phyloP scores from a whole-genome alignment of 1,139 yeast genomes.

The Sugiyamaella paludigena region DNA sequence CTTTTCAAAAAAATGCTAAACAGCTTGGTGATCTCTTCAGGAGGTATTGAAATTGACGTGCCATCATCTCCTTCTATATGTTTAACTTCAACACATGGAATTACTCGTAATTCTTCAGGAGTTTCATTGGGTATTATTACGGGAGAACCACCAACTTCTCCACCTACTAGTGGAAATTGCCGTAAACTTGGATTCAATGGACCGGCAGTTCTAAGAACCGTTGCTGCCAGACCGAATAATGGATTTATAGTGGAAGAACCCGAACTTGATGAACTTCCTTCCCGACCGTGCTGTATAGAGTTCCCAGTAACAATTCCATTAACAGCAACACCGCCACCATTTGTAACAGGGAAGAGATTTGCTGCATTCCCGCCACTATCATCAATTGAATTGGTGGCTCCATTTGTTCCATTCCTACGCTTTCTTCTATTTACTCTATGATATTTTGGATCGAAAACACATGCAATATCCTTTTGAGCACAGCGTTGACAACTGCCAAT shows the following conservation, averaged over 20 bases:
- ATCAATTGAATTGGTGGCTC: no score
- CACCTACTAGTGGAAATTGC: background rate
- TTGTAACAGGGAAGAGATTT: no score
- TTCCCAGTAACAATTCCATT: no score
- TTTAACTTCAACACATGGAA: constrained; percentile 3
- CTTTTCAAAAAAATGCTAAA: constrained; percentile 10
- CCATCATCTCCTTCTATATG: background rate
- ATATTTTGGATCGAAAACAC: constrained; percentile 16
- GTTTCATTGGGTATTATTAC: background rate
- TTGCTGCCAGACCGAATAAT: no score
- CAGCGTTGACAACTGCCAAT: constrained; percentile 15
- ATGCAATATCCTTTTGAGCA: constrained; percentile 6
- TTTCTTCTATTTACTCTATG: constrained; percentile 7
- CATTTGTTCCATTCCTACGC: no score
- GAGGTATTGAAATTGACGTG: background rate
- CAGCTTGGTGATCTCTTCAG: constrained; percentile 10
- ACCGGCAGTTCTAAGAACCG: no score
- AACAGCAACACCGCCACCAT: no score
- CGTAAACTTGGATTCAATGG: background rate
- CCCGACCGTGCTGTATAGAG: no score
- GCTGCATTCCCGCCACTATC: no score
- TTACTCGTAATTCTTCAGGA: constrained; percentile 8
- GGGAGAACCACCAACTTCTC: background rate
- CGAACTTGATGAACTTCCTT: no score
- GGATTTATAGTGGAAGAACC: no score